These are phyloP conservation scores for Antitrichia curtipendula DNA, from an alignment of 225 moss, liverwort and hornwort genomes.

Conservation along the genomic window DNA sequence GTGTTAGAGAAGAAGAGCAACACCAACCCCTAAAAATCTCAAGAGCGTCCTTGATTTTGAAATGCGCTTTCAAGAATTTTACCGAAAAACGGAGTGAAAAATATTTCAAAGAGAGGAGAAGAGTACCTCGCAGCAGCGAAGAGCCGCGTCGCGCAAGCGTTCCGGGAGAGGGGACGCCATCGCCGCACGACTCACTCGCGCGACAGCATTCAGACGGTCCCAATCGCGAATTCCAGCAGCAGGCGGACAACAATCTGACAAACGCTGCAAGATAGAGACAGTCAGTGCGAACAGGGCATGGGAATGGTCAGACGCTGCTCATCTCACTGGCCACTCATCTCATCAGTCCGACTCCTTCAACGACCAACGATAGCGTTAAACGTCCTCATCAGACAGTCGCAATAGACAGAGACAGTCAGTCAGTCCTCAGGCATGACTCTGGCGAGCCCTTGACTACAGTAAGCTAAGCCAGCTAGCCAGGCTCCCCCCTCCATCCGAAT, in stretches of 20 bases:
- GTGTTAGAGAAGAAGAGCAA: not conserved
- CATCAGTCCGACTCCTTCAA: slow-evolving; percentile 1
- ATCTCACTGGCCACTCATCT: not conserved
- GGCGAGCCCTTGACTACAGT: not conserved
- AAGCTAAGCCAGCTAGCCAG: not conserved
- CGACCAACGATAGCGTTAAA: not conserved
- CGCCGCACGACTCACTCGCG: not conserved
- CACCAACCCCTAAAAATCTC: not conserved
- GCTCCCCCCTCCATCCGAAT: not conserved
- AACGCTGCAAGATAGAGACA: not conserved
- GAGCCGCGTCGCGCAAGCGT: slow-evolving; percentile 23
- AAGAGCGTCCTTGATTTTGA: not conserved
- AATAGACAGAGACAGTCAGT: not conserved
- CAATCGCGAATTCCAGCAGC: not conserved
- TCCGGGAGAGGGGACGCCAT: not conserved
- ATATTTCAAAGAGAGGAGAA: not conserved
- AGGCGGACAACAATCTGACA: not conserved
- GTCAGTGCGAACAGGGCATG: not conserved
- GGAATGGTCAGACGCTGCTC: not conserved
- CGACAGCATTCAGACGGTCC: not conserved
- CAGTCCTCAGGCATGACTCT: not conserved
- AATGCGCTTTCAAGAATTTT: not conserved
- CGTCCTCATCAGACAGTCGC: not conserved
- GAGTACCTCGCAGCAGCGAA: slow-evolving; percentile 28
- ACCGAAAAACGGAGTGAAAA: too few species aligned